Conservation (phyloP, 768 basidiomycete species). For the Suillus fuscotomentosus region DNA sequence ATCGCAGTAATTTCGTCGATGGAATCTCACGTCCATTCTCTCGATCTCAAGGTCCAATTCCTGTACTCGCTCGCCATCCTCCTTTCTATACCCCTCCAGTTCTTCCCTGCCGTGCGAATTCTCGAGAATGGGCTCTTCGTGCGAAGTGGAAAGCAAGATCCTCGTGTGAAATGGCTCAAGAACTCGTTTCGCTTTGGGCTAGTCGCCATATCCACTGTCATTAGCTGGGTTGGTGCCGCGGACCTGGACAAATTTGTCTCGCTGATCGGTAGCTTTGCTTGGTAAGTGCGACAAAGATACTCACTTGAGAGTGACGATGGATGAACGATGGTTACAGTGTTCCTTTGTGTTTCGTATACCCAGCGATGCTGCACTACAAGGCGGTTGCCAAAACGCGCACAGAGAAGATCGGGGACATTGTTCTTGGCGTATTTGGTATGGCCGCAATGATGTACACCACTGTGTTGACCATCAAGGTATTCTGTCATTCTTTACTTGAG, state of each 20-base stretch:
- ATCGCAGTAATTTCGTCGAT: constrained; percentile 7
- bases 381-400: constrained; percentile 73
- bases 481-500: constrained; percentile 18
- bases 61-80: constrained; percentile 91
- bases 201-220: constrained; percentile 76
- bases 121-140: constrained; percentile 95
- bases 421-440: constrained; percentile 74
- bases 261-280: constrained; percentile 91
- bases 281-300: constrained; percentile 48
- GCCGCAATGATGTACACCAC: constrained; percentile 78
- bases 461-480: constrained; percentile 68
- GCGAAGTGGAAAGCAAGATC: constrained; percentile 78
- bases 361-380: constrained; percentile 88
- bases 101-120: constrained; percentile 97
- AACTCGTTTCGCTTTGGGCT: constrained; percentile 79
- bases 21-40: constrained; percentile 3
- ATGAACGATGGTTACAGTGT: constrained; percentile 49
- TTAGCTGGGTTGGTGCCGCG: constrained; percentile 79
- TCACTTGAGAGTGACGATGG: constrained; percentile 3
- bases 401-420: constrained; percentile 67
- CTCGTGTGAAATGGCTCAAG: constrained; percentile 93
- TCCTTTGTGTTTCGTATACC: constrained; percentile 92
- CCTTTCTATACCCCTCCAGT: constrained; percentile 88
- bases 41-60: constrained; percentile 61
- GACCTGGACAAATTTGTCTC: constrained; percentile 97